Conservation (phyloP, 768 basidiomycete genomes). For the Pulveroboletus sp. region DNA sequence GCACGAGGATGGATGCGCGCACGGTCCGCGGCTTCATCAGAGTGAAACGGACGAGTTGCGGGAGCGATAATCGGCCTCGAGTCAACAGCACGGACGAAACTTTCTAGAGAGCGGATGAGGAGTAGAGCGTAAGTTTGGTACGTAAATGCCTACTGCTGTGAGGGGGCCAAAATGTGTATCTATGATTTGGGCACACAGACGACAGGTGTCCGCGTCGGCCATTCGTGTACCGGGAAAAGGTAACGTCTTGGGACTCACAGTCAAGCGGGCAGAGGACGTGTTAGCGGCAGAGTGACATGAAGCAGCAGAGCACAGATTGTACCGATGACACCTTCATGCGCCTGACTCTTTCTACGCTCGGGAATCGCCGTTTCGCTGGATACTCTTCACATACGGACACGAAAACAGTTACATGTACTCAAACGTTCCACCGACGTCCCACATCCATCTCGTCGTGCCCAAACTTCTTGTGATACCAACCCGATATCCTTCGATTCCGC, state of each 20-base stretch:
- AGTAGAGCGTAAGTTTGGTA: neutral
- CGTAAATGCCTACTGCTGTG: conserved; percentile 48
- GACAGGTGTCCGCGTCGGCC: conserved; percentile 60
- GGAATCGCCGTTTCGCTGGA: conserved; percentile 3
- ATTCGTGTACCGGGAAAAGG: conserved; percentile 31
- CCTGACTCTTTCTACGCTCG: neutral
- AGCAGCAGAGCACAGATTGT: neutral
- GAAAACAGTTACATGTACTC: conserved; percentile 6
- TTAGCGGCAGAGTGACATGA: conserved; percentile 10
- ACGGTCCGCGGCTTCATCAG: conserved; percentile 61
- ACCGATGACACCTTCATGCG: neutral
- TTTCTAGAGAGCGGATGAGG: conserved; percentile 42
- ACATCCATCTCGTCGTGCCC: neutral
- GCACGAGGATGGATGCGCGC: conserved; percentile 65
- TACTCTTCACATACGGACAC: neutral
- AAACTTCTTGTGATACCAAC: conserved; percentile 1
- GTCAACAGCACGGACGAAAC: conserved; percentile 71
- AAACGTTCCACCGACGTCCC: neutral
- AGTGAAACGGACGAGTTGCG: conserved; percentile 66
- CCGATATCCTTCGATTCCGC: conserved; percentile 8
- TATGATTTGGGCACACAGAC: conserved; percentile 59
- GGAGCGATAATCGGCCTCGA: conserved; percentile 73
- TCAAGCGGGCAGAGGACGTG: neutral
- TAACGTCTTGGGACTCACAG: neutral
- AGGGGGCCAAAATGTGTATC: conserved; percentile 62